Percentiles rank a stretch among this genome's conserved stretches.
Evolutionary conservation across 2,329 filamentous ascomycete species (phyloP).

Genomic region (Juglanconis juglandina): DNA sequence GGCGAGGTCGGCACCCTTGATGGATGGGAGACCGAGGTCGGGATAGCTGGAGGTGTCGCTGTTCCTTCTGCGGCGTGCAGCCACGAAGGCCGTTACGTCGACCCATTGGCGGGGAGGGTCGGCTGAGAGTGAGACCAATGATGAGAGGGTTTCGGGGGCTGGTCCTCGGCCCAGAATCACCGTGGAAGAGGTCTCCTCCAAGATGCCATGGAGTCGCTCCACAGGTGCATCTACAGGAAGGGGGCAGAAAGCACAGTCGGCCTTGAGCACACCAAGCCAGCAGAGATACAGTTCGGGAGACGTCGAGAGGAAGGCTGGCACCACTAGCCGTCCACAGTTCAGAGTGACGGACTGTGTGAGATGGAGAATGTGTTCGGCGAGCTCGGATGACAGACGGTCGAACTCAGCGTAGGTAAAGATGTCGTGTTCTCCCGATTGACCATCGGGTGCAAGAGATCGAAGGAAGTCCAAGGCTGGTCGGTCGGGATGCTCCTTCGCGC

Average conservation of each 20-base stretch:
- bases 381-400: conserved; percentile 1
- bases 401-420: conserved; percentile 7
- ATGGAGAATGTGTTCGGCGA: conserved; percentile 5
- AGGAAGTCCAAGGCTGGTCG: conserved; percentile 7
- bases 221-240: conserved; percentile 33
- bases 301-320: conserved; percentile 6
- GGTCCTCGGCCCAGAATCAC: no score
- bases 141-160: no score
- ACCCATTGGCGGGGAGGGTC: no score
- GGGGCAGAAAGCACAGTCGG: conserved; percentile 34
- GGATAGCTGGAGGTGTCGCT: no score
- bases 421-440: neutral
- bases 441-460: neutral
- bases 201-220: conserved; percentile 20
- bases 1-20: neutral
- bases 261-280: conserved; percentile 34
- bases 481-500: conserved; percentile 4
- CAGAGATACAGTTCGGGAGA: conserved; percentile 34
- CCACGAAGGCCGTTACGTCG: no score
- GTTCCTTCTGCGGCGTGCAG: no score
- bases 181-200: no score
- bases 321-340: conserved; percentile 21
- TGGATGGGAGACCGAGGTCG: no score
- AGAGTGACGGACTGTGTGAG: neutral
- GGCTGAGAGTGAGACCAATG: no score